phyloP scores from a whole-genome alignment of 345 rosid species.

The Pistacia integerrima region DNA sequence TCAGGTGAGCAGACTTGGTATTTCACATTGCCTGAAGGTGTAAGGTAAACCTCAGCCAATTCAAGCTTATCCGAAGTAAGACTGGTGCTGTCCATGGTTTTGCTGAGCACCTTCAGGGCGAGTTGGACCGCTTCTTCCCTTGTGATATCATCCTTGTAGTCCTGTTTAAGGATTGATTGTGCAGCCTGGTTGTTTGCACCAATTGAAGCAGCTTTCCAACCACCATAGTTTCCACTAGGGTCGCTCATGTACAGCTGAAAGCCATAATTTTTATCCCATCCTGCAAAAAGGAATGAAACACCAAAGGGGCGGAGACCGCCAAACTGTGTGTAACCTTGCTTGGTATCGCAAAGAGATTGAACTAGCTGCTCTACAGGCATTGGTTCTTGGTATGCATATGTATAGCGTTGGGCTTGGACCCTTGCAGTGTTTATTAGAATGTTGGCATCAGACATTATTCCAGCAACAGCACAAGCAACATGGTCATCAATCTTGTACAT shows the following conservation, averaged over 20 bases:
- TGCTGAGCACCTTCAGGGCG: conserved; percentile 88
- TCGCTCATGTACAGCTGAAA: conserved; percentile 97
- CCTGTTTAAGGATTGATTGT: conserved; percentile 97
- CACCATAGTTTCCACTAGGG: conserved; percentile 93
- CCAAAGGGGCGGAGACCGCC: conserved; percentile 99
- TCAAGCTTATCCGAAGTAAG: conserved; percentile 95
- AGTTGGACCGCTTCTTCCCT: conserved; percentile 94
- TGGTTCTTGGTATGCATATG: conserved; percentile 88
- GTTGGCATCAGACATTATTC: conserved; percentile 98
- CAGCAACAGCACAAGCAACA: conserved; percentile 96
- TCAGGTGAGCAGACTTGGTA: conserved; percentile 87
- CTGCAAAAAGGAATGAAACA: conserved; percentile 90
- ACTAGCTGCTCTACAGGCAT: conserved; percentile 98
- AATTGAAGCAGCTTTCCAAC: conserved; percentile 96
- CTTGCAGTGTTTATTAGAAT: conserved; percentile 92
- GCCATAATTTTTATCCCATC: conserved; percentile 92
- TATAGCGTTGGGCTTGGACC: conserved; percentile 93
- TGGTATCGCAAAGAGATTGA: conserved; percentile 93
- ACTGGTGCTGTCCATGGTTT: conserved; percentile 98
- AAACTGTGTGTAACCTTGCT: conserved; percentile 95
- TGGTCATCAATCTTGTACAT: conserved; percentile 99
- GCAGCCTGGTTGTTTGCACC: conserved; percentile 98
- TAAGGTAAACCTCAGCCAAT: conserved; percentile 77
- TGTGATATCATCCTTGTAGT: conserved; percentile 83
- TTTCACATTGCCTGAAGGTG: conserved; percentile 80